Conservation (phyloP, 2,329 filamentous ascomycete genomes). For the Lasiodiplodia gonubiensis region DNA sequence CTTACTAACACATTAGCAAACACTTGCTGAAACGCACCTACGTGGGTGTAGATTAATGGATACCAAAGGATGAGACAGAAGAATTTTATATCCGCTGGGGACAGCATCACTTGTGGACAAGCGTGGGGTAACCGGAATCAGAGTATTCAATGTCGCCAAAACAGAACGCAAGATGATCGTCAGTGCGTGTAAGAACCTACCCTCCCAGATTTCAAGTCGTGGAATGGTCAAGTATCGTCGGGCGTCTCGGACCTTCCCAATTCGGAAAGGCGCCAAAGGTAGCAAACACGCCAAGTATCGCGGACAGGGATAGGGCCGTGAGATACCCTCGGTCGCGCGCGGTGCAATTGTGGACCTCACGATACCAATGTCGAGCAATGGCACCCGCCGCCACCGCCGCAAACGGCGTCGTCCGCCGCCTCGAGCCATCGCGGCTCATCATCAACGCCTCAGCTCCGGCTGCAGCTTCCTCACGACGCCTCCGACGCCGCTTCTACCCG, state of each 20-base stretch:
- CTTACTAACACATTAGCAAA: no score
- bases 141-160: not conserved
- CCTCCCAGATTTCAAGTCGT: not conserved
- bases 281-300: not conserved
- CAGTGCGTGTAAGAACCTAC: not conserved
- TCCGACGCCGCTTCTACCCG: not conserved
- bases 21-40: no score
- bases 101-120: no score
- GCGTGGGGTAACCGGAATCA: not conserved
- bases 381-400: conserved; percentile 10
- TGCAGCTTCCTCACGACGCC: not conserved
- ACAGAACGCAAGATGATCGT: not conserved
- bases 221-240: no score
- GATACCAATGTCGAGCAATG: conserved; percentile 18
- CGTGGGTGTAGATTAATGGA: no score
- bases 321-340: conserved; percentile 6
- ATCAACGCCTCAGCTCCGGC: conserved; percentile 3
- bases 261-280: not conserved
- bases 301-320: not conserved
- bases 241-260: no score
- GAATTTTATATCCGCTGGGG: no score
- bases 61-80: no score
- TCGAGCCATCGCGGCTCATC: not conserved
- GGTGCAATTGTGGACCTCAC: conserved; percentile 27
- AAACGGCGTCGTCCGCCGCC: not conserved